phyloP scores from a whole-genome alignment of 2,329 filamentous ascomycete genomes.

The Neonectria sp. region DNA sequence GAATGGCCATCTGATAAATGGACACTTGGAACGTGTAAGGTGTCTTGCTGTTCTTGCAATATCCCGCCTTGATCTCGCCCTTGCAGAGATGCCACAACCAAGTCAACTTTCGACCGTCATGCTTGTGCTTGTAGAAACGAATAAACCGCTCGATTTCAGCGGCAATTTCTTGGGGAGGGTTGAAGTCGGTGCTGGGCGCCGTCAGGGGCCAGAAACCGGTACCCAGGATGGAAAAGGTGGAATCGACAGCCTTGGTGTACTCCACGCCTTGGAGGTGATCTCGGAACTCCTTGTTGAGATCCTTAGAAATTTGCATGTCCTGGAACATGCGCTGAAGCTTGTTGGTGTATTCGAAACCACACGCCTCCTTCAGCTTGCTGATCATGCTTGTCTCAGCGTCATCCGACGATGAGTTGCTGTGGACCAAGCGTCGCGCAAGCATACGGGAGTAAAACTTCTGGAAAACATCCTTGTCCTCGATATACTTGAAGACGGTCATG shows the following conservation, averaged over 20 bases:
- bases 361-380: constrained; percentile 97
- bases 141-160: constrained; percentile 92
- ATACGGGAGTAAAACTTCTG: constrained; percentile 99
- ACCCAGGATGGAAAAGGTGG: constrained; percentile 92
- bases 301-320: constrained; percentile 99
- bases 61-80: constrained; percentile 94
- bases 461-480: constrained; percentile 99
- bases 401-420: constrained; percentile 95
- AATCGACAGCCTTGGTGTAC: constrained; percentile 81
- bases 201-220: constrained; percentile 98
- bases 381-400: constrained; percentile 99
- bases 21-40: constrained; percentile 98
- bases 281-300: constrained; percentile 91
- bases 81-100: constrained; percentile 99
- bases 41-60: constrained; percentile 89
- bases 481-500: constrained; percentile 99
- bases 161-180: constrained; percentile 86
- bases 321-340: constrained; percentile 99
- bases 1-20: constrained; percentile 96
- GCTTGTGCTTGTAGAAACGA: constrained; percentile 95
- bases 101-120: constrained; percentile 94
- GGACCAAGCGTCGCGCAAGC: constrained; percentile 93
- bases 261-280: constrained; percentile 73
- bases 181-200: constrained; percentile 89
- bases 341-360: constrained; percentile 99